Evolutionary conservation across 1,139 yeast genomes (phyloP).

Genomic region (Suhomyces kunorum): DNA sequence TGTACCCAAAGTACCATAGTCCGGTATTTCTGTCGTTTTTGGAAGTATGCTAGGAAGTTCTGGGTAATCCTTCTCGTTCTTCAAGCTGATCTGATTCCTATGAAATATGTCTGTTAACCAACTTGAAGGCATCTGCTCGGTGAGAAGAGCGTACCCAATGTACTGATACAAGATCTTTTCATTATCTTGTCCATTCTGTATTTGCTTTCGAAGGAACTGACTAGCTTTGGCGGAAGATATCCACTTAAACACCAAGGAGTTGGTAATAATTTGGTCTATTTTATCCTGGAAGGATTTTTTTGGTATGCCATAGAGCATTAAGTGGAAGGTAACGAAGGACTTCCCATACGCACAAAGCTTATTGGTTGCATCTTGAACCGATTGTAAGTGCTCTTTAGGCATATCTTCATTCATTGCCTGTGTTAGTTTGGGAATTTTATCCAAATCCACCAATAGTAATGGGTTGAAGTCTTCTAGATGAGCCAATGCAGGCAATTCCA

Average conservation of each 20-base stretch:
- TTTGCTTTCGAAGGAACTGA: slow-evolving; percentile 2
- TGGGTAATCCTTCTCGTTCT: slow-evolving; percentile 1
- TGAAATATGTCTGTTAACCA: slow-evolving; percentile 12
- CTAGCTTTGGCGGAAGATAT: neutral
- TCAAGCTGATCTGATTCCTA: neutral
- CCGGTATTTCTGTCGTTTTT: neutral
- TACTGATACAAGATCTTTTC: slow-evolving; percentile 14
- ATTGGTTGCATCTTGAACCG: neutral
- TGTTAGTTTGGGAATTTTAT: neutral
- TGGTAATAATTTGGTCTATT: neutral
- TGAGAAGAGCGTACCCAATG: slow-evolving; percentile 12
- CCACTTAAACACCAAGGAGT: slow-evolving; percentile 8
- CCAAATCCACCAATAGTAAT: slow-evolving; percentile 10
- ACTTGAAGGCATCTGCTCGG: slow-evolving; percentile 10
- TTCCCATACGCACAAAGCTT: slow-evolving; percentile 9
- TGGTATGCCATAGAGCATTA: slow-evolving; percentile 4
- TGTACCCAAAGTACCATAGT: slow-evolving; percentile 3
- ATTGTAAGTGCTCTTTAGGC: neutral
- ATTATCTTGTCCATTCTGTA: slow-evolving; percentile 3
- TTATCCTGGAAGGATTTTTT: neutral
- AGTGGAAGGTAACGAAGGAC: slow-evolving; percentile 8
- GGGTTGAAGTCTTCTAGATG: slow-evolving; percentile 11
- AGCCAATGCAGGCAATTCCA: slow-evolving; percentile 11
- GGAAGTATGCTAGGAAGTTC: neutral
- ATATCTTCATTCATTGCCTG: neutral